A percentile compares a stretch with the other conserved stretches of the same genome.
These are phyloP conservation scores for Debaryomyces subglobosus DNA, from an alignment of 1,139 yeast species.

Conservation along the genomic window DNA sequence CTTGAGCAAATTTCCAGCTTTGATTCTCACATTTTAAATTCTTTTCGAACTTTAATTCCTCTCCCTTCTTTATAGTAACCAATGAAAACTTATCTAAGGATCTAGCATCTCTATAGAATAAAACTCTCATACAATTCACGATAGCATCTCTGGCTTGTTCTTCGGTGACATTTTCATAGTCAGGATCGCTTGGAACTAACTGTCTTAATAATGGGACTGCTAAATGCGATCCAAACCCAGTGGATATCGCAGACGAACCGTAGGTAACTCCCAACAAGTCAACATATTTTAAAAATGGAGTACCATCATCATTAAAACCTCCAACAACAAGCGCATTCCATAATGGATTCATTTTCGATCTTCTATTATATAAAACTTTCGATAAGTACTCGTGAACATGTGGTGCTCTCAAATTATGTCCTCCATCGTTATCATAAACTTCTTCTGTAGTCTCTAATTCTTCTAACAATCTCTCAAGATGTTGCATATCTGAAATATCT, in stretches of 20 bases:
- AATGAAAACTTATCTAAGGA: conserved; percentile 83
- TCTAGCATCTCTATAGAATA: conserved; percentile 96
- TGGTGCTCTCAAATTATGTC: conserved; percentile 74
- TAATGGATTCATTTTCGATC: conserved; percentile 91
- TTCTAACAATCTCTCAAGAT: conserved; percentile 72
- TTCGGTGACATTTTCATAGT: conserved; percentile 67
- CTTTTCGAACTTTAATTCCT: conserved; percentile 60
- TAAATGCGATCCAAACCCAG: conserved; percentile 95
- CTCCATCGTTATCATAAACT: conserved; percentile 78
- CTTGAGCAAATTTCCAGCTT: conserved; percentile 91
- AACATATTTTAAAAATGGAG: conserved; percentile 79
- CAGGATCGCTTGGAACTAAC: conserved; percentile 78
- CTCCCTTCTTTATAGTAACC: conserved; percentile 70
- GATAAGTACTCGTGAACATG: conserved; percentile 88
- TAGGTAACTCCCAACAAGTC: conserved; percentile 92
- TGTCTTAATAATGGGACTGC: conserved; percentile 91
- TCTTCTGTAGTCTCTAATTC: conserved; percentile 75
- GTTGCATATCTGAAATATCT: conserved; percentile 92
- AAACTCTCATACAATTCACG: conserved; percentile 88
- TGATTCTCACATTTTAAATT: conserved; percentile 68
- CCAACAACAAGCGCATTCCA: conserved; percentile 96
- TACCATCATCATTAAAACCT: conserved; percentile 71
- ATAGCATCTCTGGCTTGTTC: conserved; percentile 76
- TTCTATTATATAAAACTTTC: conserved; percentile 80
- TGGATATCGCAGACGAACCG: conserved; percentile 85